Evolutionary conservation across 2,329 filamentous ascomycete genomes (phyloP).

Genomic region (Diaporthe citrichinensis): DNA sequence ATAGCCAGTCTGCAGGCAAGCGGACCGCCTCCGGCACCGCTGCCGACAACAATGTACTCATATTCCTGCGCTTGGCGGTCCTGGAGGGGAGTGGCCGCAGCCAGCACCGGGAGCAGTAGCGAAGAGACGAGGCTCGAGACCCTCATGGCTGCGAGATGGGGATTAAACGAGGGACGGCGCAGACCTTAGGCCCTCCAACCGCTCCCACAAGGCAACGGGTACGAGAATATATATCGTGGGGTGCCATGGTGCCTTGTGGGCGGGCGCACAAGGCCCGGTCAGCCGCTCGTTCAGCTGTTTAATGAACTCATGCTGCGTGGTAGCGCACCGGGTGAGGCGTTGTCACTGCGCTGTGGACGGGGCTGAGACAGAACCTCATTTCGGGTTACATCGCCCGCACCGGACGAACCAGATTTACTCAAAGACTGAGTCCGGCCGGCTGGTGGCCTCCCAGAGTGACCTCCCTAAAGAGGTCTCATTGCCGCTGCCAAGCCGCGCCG

Average conservation of each 20-base stretch:
- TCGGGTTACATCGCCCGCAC: slow-evolving; percentile 25
- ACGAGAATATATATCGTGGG: neutral
- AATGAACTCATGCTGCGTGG: neutral
- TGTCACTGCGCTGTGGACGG: slow-evolving; percentile 1
- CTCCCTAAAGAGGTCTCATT: slow-evolving; percentile 19
- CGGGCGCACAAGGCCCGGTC: slow-evolving; percentile 13
- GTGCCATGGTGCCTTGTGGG: neutral
- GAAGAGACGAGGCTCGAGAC: slow-evolving; percentile 13
- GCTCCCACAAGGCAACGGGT: neutral
- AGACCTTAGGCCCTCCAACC: neutral
- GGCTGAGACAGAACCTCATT: slow-evolving; percentile 14
- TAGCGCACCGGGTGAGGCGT: slow-evolving; percentile 12
- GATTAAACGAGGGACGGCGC: neutral
- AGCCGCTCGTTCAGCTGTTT: neutral
- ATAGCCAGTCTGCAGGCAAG: slow-evolving; percentile 37
- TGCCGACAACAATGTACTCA: slow-evolving; percentile 40
- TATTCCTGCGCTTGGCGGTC: slow-evolving; percentile 22
- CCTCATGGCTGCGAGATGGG: slow-evolving; percentile 1
- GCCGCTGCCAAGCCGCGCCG: slow-evolving; percentile 29
- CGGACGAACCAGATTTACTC: slow-evolving; percentile 12
- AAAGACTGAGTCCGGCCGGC: neutral
- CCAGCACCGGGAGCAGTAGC: slow-evolving; percentile 17
- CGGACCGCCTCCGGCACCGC: slow-evolving; percentile 37
- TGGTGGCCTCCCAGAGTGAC: slow-evolving; percentile 25
- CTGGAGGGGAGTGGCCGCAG: slow-evolving; percentile 22